phyloP scores from a whole-genome alignment of 306 rosid genomes.

The Malus asiatica region DNA sequence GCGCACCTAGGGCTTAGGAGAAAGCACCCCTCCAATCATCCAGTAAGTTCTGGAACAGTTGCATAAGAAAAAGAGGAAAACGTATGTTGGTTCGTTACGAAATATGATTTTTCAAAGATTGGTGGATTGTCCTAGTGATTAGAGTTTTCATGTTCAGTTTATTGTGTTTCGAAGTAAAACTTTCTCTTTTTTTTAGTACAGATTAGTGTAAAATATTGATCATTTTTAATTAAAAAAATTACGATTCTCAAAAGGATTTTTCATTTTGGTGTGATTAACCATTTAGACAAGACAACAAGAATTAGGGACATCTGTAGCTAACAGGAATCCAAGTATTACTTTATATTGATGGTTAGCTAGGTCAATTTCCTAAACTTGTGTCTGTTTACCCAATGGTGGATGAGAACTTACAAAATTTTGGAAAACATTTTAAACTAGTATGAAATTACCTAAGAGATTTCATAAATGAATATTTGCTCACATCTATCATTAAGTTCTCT shows the following conservation, averaged over 20 bases:
- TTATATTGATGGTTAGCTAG: neutral
- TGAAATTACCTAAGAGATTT: neutral
- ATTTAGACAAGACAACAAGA: neutral
- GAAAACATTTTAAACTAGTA: neutral
- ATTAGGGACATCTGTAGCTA: neutral
- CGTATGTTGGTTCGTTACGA: neutral
- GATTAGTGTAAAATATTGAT: neutral
- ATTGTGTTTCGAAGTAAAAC: no score
- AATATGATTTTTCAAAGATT: no score
- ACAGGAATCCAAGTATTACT: neutral
- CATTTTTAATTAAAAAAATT: neutral
- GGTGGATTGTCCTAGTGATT: no score
- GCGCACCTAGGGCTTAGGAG: neutral
- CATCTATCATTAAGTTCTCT: no score
- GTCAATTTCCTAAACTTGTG: neutral
- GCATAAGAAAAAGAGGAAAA: neutral
- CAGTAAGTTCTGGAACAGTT: neutral
- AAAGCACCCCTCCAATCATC: conserved; percentile 7
- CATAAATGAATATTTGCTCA: neutral
- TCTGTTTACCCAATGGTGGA: neutral
- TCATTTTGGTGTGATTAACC: neutral
- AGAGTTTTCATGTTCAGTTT: neutral
- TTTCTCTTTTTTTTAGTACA: no score
- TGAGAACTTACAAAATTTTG: neutral
- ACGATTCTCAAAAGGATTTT: conserved; percentile 8